Evolutionary conservation across 257 asterid genomes (phyloP).

Genomic region (Gardenia jasminoides): DNA sequence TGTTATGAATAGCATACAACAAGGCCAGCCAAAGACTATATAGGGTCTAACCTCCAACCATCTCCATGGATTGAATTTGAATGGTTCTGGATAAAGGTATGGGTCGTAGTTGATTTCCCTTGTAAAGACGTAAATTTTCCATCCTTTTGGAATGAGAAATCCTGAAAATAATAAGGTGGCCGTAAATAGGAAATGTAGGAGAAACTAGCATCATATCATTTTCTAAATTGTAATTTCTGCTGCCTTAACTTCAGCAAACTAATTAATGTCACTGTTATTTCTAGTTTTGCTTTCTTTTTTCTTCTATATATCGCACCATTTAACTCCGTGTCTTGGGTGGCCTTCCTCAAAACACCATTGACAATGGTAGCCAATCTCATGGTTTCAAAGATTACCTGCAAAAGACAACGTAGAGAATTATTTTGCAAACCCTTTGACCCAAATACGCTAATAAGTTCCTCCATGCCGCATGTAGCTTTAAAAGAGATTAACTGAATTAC

Average conservation of each 20-base stretch:
- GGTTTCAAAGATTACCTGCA: constrained; percentile 62
- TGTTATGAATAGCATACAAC: background rate
- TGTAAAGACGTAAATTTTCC: constrained; percentile 71
- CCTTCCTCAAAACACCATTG: constrained; percentile 67
- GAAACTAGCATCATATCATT: background rate
- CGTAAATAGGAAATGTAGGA: background rate
- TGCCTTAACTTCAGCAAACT: background rate
- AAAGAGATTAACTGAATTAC: constrained; percentile 34
- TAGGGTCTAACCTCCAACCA: constrained; percentile 53
- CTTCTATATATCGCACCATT: constrained; percentile 40
- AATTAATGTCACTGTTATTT: too few species aligned
- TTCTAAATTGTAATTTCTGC: background rate
- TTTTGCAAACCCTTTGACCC: background rate
- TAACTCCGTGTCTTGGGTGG: constrained; percentile 51
- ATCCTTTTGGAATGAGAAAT: constrained; percentile 62
- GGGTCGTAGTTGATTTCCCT: constrained; percentile 86
- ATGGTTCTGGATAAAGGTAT: constrained; percentile 57
- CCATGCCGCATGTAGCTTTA: too few species aligned
- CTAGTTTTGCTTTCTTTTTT: too few species aligned
- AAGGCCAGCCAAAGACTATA: background rate
- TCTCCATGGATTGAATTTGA: constrained; percentile 80
- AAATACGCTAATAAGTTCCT: too few species aligned
- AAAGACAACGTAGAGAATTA: background rate
- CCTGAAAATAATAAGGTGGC: constrained; percentile 30
- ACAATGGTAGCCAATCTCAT: constrained; percentile 62